These are phyloP conservation scores for Phragmites australis DNA, from an alignment of 176 grass and related monocot species.

Conservation along the genomic window DNA sequence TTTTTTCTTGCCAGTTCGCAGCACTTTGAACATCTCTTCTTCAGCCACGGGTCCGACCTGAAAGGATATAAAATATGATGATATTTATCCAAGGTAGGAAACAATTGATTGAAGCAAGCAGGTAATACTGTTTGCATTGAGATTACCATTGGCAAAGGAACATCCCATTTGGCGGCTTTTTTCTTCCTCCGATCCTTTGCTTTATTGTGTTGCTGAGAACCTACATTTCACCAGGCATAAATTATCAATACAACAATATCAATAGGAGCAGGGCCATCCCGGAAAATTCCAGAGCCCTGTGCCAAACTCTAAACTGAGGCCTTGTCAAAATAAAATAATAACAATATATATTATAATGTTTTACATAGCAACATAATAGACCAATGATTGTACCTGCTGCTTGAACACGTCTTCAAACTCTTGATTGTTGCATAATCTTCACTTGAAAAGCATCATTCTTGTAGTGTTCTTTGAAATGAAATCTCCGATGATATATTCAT, in stretches of 20 bases:
- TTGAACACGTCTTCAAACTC: too few relatives aligned
- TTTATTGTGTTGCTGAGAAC: constrained; percentile 93
- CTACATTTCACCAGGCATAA: constrained; percentile 38
- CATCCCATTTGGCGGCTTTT: constrained; percentile 92
- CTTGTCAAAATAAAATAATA: too few relatives aligned
- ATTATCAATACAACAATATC: not conserved
- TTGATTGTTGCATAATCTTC: too few relatives aligned
- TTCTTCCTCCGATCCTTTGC: constrained; percentile 91
- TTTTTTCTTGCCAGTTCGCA: constrained; percentile 76
- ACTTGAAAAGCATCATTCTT: too few relatives aligned
- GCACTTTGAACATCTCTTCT: constrained; percentile 89
- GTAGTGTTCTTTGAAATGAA: too few relatives aligned
- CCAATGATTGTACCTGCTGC: too few relatives aligned
- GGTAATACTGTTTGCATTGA: not conserved
- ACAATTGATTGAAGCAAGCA: not conserved
- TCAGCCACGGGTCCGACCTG: constrained; percentile 82
- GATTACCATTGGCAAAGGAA: constrained; percentile 85
- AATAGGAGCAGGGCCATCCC: too few relatives aligned
- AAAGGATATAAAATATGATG: not conserved
- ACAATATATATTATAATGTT: too few relatives aligned
- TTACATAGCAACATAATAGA: too few relatives aligned
- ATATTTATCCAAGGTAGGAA: constrained; percentile 1
- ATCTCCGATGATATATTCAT: too few relatives aligned
- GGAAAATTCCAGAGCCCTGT: too few relatives aligned
- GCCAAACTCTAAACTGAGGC: too few relatives aligned